Evolutionary conservation across 1,284 basidiomycete genomes (phyloP), one percentile per base, ranked within the genome.

Genomic region (Uromyces viciae-fabae): DNA sequence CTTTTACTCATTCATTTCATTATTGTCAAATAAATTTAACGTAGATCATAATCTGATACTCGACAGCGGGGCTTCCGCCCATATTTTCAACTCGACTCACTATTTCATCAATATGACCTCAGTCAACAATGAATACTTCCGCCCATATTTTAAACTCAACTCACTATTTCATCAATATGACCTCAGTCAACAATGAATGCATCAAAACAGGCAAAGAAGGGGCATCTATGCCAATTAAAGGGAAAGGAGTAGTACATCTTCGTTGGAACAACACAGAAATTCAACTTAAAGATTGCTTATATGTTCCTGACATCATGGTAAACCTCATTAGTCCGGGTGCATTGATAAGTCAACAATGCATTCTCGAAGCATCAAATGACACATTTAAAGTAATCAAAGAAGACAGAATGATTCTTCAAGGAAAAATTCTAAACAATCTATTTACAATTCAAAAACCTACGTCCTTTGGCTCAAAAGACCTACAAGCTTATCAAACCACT

Each of bases 31-130:
- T n/a, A n/a, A n/a, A n/a, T n/a, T n/a, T 25, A 4, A 54, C 22
- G 5, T n/a, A 54, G 28, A 54, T n/a, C 28, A n/a, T 4, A 54
- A 54, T 19, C 40, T 66, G 1, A 42, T 66, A 25, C 62, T 66
- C 11, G 38, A 66, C 62, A 66, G 62, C 28, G 62, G 62, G 15
- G n/a, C 62, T 0, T 42, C 38, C 3, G 28, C 62, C 1, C 62
- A 66, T 33, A 15, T 66, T 33, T 40, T 66, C 62, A 66, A 66
- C n/a, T n/a, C n/a, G n/a, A n/a, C n/a, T n/a, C n/a, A n/a, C n/a
- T n/a, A n/a, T n/a, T n/a, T n/a, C n/a, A n/a, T n/a, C n/a, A n/a
- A n/a, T n/a, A n/a, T n/a, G n/a, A n/a, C n/a, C n/a, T n/a, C n/a
- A n/a, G n/a, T n/a, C n/a, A n/a, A n/a, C n/a, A n/a, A n/a, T n/a